Evolutionary conservation across 345 rosid species (phyloP).

Genomic region (Eucalyptus marginata): DNA sequence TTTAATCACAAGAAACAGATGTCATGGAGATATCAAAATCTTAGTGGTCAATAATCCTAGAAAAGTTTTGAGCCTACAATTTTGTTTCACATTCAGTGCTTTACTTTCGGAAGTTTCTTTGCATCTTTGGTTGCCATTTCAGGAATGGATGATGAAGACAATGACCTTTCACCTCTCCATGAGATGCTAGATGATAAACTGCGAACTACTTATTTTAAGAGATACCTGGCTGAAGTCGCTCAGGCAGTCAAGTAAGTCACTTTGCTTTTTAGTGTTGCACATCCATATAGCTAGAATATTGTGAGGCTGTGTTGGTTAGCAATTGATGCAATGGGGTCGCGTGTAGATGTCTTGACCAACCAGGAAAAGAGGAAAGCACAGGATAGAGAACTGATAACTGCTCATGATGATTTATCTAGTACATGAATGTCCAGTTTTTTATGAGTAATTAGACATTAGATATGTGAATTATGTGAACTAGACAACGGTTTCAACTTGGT

Average conservation of each 20-base stretch:
- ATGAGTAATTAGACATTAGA: not conserved
- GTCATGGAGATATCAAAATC: not conserved
- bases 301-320: not conserved
- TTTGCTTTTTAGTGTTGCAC: not conserved
- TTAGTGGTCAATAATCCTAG: not conserved
- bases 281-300: not conserved
- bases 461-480: not conserved
- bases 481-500: not conserved
- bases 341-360: not conserved
- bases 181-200: constrained; percentile 83
- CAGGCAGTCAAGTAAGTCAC: constrained; percentile 59
- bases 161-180: constrained; percentile 36
- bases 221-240: constrained; percentile 64
- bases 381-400: not conserved
- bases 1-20: not conserved
- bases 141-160: constrained; percentile 96
- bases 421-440: not conserved
- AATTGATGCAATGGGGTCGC: not conserved
- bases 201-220: constrained; percentile 54
- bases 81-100: not conserved
- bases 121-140: not conserved
- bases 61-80: not conserved
- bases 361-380: not conserved
- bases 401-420: not conserved
- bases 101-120: not conserved